Evolutionary conservation across 1,284 basidiomycete genomes (phyloP), one percentile per base, ranked within the genome.

Genomic region (Violaceomyces palustris): DNA sequence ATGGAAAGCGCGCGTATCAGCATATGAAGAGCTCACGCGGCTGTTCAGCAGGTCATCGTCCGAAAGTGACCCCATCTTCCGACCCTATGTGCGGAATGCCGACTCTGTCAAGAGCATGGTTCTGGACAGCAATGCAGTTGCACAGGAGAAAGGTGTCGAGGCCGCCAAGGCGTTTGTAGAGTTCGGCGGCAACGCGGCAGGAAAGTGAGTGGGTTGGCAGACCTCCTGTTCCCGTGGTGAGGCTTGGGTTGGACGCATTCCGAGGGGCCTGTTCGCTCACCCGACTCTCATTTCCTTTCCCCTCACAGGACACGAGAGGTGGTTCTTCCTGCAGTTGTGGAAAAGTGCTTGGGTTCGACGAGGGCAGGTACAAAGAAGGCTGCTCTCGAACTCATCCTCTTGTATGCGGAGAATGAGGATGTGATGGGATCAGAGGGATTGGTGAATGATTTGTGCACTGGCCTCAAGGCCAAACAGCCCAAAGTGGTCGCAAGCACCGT

Each of bases 1-100:
- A 71, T 98, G 93, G 93, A 98, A 98, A 77, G 93, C 94, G 37
- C 84, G 93, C 61, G 82, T 94, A 64, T 89, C 84, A 69, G 94
- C 83, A 44, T 98, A 98, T 75, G 87, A 89, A 74, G 78, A 87
- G 34, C 83, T 97, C 55, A 82, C 52, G 26, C 46, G 50, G 27
- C 30, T 46, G 2, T 72, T 72, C 42, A 37, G 61, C n/a, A 61
- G 51, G 11, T 63, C 91, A 29, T 85, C 85, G 56, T 90, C 88
- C 38, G 93, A 97, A 72, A 82, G 83, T 55, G 93, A 97, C 79
- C 88, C 91, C 39, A 86, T 87, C 35, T 98, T 99, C 79, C 83
- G 83, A 64, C 87, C 88, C 19, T 97, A 88, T 75, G 74, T 87
- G 60, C 61, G 64, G 27, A 84, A 85, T 58, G 76, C 82, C 8